Conservation (phyloP, 176 grass and related monocot species). For the Paspalum vaginatum region DNA sequence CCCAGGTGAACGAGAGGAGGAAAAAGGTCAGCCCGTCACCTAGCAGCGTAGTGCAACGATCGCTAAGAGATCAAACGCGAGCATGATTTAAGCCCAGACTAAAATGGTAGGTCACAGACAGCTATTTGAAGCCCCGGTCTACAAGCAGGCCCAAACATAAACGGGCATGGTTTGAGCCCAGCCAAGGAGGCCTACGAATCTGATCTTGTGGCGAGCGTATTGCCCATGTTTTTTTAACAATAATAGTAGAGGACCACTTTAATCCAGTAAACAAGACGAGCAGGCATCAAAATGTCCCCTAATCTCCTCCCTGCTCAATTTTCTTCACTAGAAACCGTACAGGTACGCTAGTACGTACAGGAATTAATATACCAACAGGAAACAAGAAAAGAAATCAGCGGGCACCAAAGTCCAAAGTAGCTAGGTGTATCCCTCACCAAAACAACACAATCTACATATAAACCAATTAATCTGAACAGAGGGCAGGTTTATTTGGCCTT, state of each 20-base stretch:
- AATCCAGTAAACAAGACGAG: too few relatives aligned
- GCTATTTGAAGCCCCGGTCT: too few relatives aligned
- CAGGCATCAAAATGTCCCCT: background rate
- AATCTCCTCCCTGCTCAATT: conserved; percentile 20
- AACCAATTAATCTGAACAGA: conserved; percentile 43
- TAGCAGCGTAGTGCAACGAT: too few relatives aligned
- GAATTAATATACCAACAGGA: background rate
- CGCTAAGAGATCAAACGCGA: too few relatives aligned
- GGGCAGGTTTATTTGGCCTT: too few relatives aligned
- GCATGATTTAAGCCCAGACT: background rate
- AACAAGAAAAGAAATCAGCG: conserved; percentile 1
- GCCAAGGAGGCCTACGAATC: background rate
- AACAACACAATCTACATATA: background rate
- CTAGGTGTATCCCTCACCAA: background rate
- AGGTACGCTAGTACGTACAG: background rate
- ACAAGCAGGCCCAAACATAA: background rate
- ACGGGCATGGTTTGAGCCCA: background rate
- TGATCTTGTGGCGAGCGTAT: too few relatives aligned
- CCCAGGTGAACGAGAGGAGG: too few relatives aligned
- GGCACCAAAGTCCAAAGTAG: too few relatives aligned
- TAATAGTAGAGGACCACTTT: too few relatives aligned
- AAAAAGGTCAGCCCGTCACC: too few relatives aligned
- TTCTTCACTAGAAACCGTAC: background rate
- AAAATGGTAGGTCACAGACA: too few relatives aligned
- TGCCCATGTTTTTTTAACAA: too few relatives aligned